phyloP scores from a whole-genome alignment of 306 rosid genomes.

The Sechiopsis laciniata region DNA sequence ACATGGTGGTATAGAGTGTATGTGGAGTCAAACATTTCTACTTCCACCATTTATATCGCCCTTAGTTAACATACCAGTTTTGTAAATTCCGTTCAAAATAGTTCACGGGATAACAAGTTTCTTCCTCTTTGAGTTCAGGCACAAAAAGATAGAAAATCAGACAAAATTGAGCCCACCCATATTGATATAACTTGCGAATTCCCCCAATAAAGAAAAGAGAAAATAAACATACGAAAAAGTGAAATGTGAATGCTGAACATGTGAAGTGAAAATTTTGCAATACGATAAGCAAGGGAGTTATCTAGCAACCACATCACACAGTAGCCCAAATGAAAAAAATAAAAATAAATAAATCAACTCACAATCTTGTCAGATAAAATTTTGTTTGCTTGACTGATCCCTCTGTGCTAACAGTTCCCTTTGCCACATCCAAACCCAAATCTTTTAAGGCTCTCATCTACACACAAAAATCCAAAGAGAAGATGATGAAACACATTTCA shows the following conservation, averaged over 20 bases:
- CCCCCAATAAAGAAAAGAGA: not conserved
- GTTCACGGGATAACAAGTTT: not conserved
- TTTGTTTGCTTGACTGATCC: constrained; percentile 69
- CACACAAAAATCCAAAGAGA: constrained; percentile 28
- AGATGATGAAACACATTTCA: constrained; percentile 19
- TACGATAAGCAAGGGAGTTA: not conserved
- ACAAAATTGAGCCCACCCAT: not conserved
- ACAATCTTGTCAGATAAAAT: constrained; percentile 63
- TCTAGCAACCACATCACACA: not conserved
- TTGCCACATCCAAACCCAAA: constrained; percentile 86
- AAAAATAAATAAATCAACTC: constrained; percentile 26
- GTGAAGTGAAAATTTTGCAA: not conserved
- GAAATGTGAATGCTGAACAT: not conserved
- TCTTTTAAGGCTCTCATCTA: constrained; percentile 85
- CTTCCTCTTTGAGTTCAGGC: not conserved
- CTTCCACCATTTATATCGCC: not conserved
- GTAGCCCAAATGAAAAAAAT: not conserved
- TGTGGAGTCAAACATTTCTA: too few species aligned
- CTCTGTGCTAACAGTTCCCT: constrained; percentile 79
- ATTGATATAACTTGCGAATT: not conserved
- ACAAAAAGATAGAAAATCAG: not conserved
- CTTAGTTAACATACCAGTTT: not conserved
- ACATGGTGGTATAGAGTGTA: not conserved
- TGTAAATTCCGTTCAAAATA: not conserved
- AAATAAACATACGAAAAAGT: not conserved